phyloP scores from a whole-genome alignment of 2,329 filamentous ascomycete species.

The Verticillium alfalfae region DNA sequence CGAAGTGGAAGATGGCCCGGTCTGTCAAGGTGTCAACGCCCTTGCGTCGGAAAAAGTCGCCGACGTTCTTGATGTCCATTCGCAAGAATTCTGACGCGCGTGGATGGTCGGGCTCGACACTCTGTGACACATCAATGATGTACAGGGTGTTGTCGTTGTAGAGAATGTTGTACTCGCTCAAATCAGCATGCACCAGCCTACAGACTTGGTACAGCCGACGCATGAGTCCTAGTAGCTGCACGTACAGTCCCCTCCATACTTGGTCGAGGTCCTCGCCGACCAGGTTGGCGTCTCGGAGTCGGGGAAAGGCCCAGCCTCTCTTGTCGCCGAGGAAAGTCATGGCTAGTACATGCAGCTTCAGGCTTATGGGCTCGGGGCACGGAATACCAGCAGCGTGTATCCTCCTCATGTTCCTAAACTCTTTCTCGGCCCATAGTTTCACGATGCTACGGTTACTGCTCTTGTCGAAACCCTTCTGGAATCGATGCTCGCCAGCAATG shows the following conservation, averaged over 20 bases:
- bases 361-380: conserved; percentile 80
- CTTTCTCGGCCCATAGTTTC: conserved; percentile 97
- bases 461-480: conserved; percentile 87
- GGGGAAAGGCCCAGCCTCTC: conserved; percentile 81
- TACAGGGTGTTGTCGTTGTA: conserved; percentile 79
- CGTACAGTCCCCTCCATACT: conserved; percentile 74
- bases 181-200: conserved; percentile 86
- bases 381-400: conserved; percentile 81
- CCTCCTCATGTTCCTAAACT: conserved; percentile 87
- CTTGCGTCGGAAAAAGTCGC: conserved; percentile 85
- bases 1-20: conserved; percentile 76
- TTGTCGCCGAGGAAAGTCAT: conserved; percentile 90
- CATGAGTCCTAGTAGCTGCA: conserved; percentile 84
- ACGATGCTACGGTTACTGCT: conserved; percentile 96
- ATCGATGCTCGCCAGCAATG: conserved; percentile 89
- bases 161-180: conserved; percentile 97
- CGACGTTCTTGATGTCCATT: conserved; percentile 98
- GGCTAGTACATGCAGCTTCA: conserved; percentile 90
- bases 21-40: conserved; percentile 78
- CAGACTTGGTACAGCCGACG: conserved; percentile 89
- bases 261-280: conserved; percentile 60
- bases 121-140: conserved; percentile 97
- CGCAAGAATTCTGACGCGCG: conserved; percentile 87
- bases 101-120: conserved; percentile 94
- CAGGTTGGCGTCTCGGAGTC: conserved; percentile 81